Conservation (phyloP, 305 asterid genomes). For the Ilex paraguariensis region DNA sequence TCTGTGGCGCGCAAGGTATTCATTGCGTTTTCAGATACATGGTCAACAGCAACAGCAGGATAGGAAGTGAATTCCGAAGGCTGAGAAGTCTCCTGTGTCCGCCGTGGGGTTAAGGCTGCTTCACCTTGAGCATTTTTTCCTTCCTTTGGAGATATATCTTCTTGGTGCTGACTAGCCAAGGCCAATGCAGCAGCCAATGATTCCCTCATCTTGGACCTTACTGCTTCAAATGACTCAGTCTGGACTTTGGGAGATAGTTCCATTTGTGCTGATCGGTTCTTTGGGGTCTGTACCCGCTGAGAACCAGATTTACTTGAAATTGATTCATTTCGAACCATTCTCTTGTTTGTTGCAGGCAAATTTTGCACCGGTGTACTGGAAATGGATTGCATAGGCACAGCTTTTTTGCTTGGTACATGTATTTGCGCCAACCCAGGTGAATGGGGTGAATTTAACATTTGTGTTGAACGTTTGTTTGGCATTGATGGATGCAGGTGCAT, state of each 20-base stretch:
- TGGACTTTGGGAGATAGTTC: slow-evolving; percentile 51
- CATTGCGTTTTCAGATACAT: slow-evolving; percentile 12
- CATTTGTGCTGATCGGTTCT: slow-evolving; percentile 42
- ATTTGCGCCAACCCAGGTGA: slow-evolving; percentile 34
- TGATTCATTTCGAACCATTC: slow-evolving; percentile 59
- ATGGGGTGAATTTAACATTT: slow-evolving; percentile 24
- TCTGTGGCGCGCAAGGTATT: slow-evolving; percentile 27
- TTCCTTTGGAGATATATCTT: slow-evolving; percentile 21
- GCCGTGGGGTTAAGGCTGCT: slow-evolving; percentile 13
- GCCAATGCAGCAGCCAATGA: slow-evolving; percentile 73
- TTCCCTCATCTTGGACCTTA: slow-evolving; percentile 97
- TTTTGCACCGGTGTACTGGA: slow-evolving; percentile 30
- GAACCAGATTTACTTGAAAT: slow-evolving; percentile 47
- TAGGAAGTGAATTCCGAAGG: slow-evolving; percentile 30
- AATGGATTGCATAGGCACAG: slow-evolving; percentile 37
- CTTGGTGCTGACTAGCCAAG: slow-evolving; percentile 43
- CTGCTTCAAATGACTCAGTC: slow-evolving; percentile 56
- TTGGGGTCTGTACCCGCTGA: slow-evolving; percentile 60
- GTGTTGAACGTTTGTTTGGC: slow-evolving; percentile 54
- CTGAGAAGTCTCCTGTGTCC: slow-evolving; percentile 26
- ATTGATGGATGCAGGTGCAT: slow-evolving; percentile 32
- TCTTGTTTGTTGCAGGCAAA: slow-evolving; percentile 35
- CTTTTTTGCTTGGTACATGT: slow-evolving; percentile 28
- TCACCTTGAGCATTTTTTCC: slow-evolving; percentile 23
- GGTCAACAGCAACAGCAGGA: slow-evolving; percentile 21